These are phyloP conservation scores for Diaporthe destruens DNA, from an alignment of 2,329 filamentous ascomycete genomes.

Conservation along the genomic window DNA sequence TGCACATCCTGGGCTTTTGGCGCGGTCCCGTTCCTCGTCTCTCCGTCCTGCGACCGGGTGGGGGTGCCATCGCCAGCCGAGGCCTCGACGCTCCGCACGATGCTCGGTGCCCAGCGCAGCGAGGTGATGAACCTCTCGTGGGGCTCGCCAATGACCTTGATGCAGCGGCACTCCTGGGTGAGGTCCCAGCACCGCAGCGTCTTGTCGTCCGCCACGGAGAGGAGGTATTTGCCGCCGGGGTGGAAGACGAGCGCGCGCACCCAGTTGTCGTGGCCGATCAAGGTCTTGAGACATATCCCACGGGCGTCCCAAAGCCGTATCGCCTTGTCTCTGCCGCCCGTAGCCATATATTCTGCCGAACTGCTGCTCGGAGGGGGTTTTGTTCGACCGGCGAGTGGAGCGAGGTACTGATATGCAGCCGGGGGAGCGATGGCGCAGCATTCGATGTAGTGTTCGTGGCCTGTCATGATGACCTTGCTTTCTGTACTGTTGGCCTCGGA, in stretches of 20 bases:
- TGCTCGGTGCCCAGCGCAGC: slow-evolving; percentile 86
- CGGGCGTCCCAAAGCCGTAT: slow-evolving; percentile 90
- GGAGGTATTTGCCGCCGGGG: slow-evolving; percentile 88
- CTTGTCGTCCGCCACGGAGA: slow-evolving; percentile 91
- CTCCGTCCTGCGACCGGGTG: slow-evolving; percentile 40
- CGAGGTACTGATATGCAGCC: slow-evolving; percentile 80
- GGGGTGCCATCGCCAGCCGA: slow-evolving; percentile 54
- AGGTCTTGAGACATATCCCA: slow-evolving; percentile 85
- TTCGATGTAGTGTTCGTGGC: slow-evolving; percentile 88
- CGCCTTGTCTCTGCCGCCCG: slow-evolving; percentile 88
- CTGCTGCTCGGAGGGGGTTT: slow-evolving; percentile 81
- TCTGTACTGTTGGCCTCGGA: slow-evolving; percentile 75
- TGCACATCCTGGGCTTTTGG: slow-evolving; percentile 65
- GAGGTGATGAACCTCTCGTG: slow-evolving; percentile 90
- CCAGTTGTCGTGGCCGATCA: slow-evolving; percentile 95
- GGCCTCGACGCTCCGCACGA: slow-evolving; percentile 63
- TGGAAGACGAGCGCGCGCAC: slow-evolving; percentile 88
- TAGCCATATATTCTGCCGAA: slow-evolving; percentile 89
- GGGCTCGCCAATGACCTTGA: slow-evolving; percentile 81
- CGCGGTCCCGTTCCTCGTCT: slow-evolving; percentile 61
- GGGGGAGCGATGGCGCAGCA: slow-evolving; percentile 90
- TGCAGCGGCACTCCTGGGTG: slow-evolving; percentile 87
- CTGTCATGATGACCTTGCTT: slow-evolving; percentile 81
- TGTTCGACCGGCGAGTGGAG: slow-evolving; percentile 83
- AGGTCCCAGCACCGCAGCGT: slow-evolving; percentile 95